Conservation (phyloP, 768 basidiomycete genomes). For the Phaeolepiota aurea region DNA sequence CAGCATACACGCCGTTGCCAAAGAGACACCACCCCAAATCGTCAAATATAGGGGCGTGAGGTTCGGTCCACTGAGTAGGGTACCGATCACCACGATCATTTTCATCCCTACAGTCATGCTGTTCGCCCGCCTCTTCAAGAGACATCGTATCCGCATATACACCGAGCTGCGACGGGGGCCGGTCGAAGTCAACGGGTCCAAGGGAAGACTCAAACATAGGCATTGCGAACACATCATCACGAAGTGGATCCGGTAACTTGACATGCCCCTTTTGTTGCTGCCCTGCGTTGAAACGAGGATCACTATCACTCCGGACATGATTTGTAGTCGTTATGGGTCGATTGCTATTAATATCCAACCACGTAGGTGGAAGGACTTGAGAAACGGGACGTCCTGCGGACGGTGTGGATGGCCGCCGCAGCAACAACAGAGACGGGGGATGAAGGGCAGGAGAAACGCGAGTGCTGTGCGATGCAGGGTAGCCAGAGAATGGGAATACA, state of each 20-base stretch:
- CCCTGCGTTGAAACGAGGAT: background rate
- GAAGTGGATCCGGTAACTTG: background rate
- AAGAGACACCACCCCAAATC: background rate
- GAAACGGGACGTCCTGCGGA: no score
- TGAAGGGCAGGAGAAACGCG: no score
- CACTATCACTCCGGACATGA: background rate
- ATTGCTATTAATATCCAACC: background rate
- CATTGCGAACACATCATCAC: no score
- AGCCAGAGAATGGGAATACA: no score
- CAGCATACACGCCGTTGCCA: background rate
- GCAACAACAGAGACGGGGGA: no score
- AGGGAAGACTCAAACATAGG: background rate
- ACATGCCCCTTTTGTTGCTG: background rate
- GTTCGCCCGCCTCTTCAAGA: no score
- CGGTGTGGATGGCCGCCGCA: no score
- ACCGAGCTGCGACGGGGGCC: background rate
- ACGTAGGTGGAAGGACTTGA: no score
- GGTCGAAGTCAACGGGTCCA: background rate
- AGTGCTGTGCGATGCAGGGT: no score
- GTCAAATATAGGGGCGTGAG: background rate
- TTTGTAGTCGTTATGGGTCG: background rate
- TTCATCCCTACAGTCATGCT: no score
- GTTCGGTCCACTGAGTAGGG: background rate
- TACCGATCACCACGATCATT: background rate
- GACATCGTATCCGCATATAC: background rate